Evolutionary conservation across 805 yeast genomes (phyloP).

Genomic region (Teunomyces panamensis): DNA sequence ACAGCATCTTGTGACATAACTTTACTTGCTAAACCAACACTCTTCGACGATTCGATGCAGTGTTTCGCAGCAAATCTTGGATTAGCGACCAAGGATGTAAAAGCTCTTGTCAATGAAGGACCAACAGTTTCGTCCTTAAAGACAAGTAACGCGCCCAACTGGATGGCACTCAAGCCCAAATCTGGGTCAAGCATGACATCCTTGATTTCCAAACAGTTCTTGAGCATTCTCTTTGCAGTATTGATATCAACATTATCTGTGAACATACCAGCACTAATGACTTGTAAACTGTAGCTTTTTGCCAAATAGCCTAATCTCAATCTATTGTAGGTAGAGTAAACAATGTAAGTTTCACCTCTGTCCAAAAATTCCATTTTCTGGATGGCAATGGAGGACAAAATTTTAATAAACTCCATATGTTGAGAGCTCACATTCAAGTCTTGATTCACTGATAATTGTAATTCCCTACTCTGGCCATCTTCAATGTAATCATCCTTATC

Average conservation of each 20-base stretch:
- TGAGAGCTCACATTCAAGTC: slow-evolving; percentile 17
- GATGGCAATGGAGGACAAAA: slow-evolving; percentile 32
- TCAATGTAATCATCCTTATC: slow-evolving; percentile 5
- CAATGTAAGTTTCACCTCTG: slow-evolving; percentile 55
- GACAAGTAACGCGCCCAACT: slow-evolving; percentile 56
- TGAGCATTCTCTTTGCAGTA: slow-evolving; percentile 44
- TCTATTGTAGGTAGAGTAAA: slow-evolving; percentile 47
- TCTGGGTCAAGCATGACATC: slow-evolving; percentile 52
- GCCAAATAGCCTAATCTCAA: slow-evolving; percentile 50
- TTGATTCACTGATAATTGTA: not conserved
- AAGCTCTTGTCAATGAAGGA: slow-evolving; percentile 40
- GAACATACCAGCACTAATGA: slow-evolving; percentile 55
- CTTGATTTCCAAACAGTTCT: slow-evolving; percentile 49
- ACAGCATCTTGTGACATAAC: slow-evolving; percentile 76
- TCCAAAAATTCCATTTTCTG: slow-evolving; percentile 49
- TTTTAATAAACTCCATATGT: slow-evolving; percentile 24
- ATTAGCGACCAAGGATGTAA: slow-evolving; percentile 54
- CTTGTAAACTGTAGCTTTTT: slow-evolving; percentile 56
- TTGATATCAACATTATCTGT: slow-evolving; percentile 45
- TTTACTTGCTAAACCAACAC: slow-evolving; percentile 64
- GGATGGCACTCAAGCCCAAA: slow-evolving; percentile 50
- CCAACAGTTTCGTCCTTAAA: slow-evolving; percentile 38
- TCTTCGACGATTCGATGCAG: slow-evolving; percentile 51
- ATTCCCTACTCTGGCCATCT: not conserved
- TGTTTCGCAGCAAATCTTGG: slow-evolving; percentile 46